Evolutionary conservation across 2,329 filamentous ascomycete species (phyloP).

Genomic region (Neoarthrinium moseri): DNA sequence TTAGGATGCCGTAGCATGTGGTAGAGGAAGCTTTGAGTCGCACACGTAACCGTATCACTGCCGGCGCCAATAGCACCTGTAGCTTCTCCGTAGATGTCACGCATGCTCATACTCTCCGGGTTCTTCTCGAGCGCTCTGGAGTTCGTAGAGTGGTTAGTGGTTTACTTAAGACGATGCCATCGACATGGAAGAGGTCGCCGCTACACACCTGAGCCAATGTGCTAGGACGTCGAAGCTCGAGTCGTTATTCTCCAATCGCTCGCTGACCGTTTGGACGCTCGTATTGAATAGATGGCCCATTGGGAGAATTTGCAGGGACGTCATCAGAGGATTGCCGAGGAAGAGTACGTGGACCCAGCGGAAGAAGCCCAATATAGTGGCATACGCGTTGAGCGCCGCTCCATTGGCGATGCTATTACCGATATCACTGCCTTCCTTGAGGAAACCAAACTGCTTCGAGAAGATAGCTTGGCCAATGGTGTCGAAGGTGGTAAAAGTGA

Average conservation of each 20-base stretch:
- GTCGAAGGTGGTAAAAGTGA: slow-evolving; percentile 28
- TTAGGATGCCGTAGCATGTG: neutral
- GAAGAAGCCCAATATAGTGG: slow-evolving; percentile 22
- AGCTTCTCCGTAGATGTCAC: slow-evolving; percentile 16
- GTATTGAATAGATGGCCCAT: slow-evolving; percentile 24
- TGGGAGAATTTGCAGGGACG: slow-evolving; percentile 23
- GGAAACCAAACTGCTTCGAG: slow-evolving; percentile 28
- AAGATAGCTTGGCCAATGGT: slow-evolving; percentile 28
- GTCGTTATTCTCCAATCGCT: slow-evolving; percentile 12
- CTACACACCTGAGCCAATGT: slow-evolving; percentile 13
- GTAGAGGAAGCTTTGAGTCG: neutral
- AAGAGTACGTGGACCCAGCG: slow-evolving; percentile 22
- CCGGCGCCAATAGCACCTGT: slow-evolving; percentile 12
- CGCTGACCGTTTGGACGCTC: slow-evolving; percentile 2
- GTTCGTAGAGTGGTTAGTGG: no score
- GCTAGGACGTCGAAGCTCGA: slow-evolving; percentile 14
- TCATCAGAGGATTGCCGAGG: slow-evolving; percentile 27
- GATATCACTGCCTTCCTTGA: slow-evolving; percentile 29
- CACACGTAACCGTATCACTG: neutral
- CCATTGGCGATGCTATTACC: slow-evolving; percentile 26
- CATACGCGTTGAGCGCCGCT: slow-evolving; percentile 16
- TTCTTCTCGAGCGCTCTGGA: no score
- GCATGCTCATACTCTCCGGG: slow-evolving; percentile 14
- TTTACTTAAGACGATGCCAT: no score
- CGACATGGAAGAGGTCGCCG: no score